Conservation (phyloP, 192 early-diverging fungal genomes). For the Phlyctochytrium arcticum region DNA sequence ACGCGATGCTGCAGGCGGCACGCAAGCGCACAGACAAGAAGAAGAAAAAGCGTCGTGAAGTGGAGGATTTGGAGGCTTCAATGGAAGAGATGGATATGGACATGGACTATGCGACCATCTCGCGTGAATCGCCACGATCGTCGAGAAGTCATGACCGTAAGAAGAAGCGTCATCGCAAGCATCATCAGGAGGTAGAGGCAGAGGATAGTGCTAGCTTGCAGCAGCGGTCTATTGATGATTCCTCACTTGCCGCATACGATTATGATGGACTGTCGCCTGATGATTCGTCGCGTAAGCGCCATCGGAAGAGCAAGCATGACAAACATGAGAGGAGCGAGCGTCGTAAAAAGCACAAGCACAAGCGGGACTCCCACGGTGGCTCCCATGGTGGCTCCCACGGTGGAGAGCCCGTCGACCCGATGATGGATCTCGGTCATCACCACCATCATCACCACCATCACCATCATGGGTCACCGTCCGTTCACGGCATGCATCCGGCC, state of each 20-base stretch:
- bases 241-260: too few relatives aligned
- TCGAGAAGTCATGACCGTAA: constrained; percentile 23
- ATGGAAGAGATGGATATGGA: too few relatives aligned
- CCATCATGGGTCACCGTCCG: too few relatives aligned
- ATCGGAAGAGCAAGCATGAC: neutral
- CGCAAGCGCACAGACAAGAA: constrained; percentile 2
- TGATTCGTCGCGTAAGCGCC: neutral
- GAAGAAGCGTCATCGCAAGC: constrained; percentile 24
- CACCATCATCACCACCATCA: too few relatives aligned
- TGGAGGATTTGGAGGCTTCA: constrained; percentile 1
- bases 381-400: too few relatives aligned
- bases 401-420: too few relatives aligned
- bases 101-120: neutral
- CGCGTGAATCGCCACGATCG: neutral
- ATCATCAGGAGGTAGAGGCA: constrained; percentile 9
- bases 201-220: neutral
- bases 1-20: constrained; percentile 32
- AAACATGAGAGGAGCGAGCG: neutral
- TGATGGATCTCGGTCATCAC: too few relatives aligned
- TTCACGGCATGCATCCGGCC: too few relatives aligned
- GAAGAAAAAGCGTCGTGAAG: constrained; percentile 19
- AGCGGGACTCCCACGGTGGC: too few relatives aligned
- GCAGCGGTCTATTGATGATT: too few relatives aligned
- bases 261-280: neutral
- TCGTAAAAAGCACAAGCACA: neutral